These are phyloP conservation scores for Pythium dissimile DNA, from an alignment of 352 stramenopile genomes.

Conservation along the genomic window DNA sequence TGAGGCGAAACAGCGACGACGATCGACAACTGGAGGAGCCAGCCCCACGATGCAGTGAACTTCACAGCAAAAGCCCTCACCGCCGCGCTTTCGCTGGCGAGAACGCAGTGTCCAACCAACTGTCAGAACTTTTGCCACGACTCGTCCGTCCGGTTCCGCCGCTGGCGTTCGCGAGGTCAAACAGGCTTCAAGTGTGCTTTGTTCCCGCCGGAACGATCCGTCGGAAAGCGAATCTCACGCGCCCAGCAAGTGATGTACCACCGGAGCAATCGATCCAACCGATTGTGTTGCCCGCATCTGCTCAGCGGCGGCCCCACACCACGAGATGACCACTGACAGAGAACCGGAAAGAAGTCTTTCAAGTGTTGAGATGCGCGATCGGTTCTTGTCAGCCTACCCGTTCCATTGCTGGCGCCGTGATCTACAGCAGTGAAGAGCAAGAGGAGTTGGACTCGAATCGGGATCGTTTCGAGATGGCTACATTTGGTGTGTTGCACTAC, in stretches of 20 bases:
- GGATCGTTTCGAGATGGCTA: slow-evolving; percentile 4
- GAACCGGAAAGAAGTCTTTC: too few relatives aligned
- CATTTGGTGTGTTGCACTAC: slow-evolving; percentile 10
- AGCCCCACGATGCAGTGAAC: too few relatives aligned
- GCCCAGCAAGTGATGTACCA: not conserved
- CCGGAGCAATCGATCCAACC: not conserved
- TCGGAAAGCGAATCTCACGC: not conserved
- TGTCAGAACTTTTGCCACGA: not conserved
- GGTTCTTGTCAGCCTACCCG: too few relatives aligned
- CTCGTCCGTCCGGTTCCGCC: not conserved
- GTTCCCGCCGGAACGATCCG: not conserved
- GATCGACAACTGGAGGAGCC: too few relatives aligned
- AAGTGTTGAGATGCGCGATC: too few relatives aligned
- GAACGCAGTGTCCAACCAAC: not conserved
- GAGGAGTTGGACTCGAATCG: not conserved
- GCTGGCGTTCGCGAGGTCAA: not conserved
- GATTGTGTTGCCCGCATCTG: not conserved
- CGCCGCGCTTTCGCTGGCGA: not conserved
- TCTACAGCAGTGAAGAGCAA: too few relatives aligned
- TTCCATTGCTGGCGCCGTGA: too few relatives aligned
- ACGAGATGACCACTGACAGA: not conserved
- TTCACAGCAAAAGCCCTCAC: too few relatives aligned
- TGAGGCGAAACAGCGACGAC: not conserved
- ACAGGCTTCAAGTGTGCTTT: slow-evolving; percentile 17
- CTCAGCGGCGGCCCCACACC: not conserved